Percentiles rank a stretch among this genome's conserved stretches.
Conservation (phyloP, 495 filamentous ascomycete genomes). For the Bacidia rubella region DNA sequence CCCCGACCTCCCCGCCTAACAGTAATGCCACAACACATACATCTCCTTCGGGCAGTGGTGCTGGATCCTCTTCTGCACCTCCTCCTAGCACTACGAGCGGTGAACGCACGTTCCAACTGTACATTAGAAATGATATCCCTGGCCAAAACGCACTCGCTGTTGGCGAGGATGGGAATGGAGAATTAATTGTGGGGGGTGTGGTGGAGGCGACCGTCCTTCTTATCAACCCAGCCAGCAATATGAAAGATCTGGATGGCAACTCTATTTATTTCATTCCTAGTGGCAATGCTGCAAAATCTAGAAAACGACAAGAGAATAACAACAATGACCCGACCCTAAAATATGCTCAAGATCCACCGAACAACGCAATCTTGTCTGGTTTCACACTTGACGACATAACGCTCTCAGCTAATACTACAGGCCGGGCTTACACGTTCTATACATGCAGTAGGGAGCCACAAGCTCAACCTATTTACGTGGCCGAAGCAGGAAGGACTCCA, state of each 20-base stretch:
- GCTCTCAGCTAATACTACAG: not conserved
- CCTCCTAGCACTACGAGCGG: not conserved
- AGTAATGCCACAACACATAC: not conserved
- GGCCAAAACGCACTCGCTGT: slow-evolving; percentile 1
- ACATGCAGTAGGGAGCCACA: not conserved
- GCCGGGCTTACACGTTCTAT: not conserved
- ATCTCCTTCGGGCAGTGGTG: not conserved
- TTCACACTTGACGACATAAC: not conserved
- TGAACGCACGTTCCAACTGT: slow-evolving; percentile 2
- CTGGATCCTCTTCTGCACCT: not conserved
- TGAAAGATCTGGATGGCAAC: slow-evolving; percentile 4
- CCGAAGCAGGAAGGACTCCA: slow-evolving; percentile 1
- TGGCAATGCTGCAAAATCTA: not conserved
- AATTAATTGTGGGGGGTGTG: slow-evolving; percentile 2
- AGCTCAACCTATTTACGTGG: slow-evolving; percentile 4
- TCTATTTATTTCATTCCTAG: slow-evolving; percentile 5
- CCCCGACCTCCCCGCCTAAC: not conserved
- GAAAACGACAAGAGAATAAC: not conserved
- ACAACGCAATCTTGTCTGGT: not conserved
- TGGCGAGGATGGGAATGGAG: slow-evolving; percentile 1
- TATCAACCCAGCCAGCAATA: slow-evolving; percentile 3
- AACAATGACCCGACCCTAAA: slow-evolving; percentile 4
- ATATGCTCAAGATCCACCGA: not conserved
- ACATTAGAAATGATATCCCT: not conserved
- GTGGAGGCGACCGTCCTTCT: not conserved